Evolutionary conservation across 331 rosid genomes (phyloP).

Genomic region (Quercus phellos): DNA sequence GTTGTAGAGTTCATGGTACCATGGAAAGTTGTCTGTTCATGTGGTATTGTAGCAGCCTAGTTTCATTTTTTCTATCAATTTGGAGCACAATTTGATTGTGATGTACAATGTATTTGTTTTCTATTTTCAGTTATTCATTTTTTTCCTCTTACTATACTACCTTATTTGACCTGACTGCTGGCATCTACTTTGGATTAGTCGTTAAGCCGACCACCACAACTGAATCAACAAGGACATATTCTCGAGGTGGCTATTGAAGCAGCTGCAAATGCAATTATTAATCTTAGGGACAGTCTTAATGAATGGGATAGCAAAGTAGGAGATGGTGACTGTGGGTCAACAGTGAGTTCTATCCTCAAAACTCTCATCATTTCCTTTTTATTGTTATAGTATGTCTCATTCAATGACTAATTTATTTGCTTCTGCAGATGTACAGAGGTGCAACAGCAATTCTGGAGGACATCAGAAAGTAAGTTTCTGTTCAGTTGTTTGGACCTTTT

Average conservation of each 20-base stretch:
- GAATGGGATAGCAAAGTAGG: slow-evolving; percentile 96
- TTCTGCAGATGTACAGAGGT: slow-evolving; percentile 76
- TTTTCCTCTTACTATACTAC: background rate
- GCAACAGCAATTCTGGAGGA: slow-evolving; percentile 80
- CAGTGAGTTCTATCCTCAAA: slow-evolving; percentile 50
- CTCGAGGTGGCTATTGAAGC: slow-evolving; percentile 79
- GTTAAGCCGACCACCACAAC: slow-evolving; percentile 51
- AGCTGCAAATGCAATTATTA: slow-evolving; percentile 67
- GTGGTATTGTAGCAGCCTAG: too few relatives aligned
- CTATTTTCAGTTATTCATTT: background rate
- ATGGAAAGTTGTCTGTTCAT: too few relatives aligned
- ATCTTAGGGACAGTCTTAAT: slow-evolving; percentile 58
- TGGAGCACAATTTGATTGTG: background rate
- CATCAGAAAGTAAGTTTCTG: slow-evolving; percentile 52
- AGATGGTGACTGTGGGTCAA: slow-evolving; percentile 97
- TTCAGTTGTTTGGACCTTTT: background rate
- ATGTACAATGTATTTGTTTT: background rate
- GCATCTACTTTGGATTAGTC: slow-evolving; percentile 44
- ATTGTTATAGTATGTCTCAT: slow-evolving; percentile 14
- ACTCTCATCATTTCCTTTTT: slow-evolving; percentile 9
- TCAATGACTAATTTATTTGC: slow-evolving; percentile 18
- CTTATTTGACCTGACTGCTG: slow-evolving; percentile 15
- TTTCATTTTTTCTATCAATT: too few relatives aligned
- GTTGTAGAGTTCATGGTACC: too few relatives aligned
- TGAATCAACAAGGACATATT: slow-evolving; percentile 62